A percentile compares a stretch with the other conserved stretches of the same genome.
Conservation (phyloP, 2,329 filamentous ascomycete genomes). For the Pyrenochaeta sp. region DNA sequence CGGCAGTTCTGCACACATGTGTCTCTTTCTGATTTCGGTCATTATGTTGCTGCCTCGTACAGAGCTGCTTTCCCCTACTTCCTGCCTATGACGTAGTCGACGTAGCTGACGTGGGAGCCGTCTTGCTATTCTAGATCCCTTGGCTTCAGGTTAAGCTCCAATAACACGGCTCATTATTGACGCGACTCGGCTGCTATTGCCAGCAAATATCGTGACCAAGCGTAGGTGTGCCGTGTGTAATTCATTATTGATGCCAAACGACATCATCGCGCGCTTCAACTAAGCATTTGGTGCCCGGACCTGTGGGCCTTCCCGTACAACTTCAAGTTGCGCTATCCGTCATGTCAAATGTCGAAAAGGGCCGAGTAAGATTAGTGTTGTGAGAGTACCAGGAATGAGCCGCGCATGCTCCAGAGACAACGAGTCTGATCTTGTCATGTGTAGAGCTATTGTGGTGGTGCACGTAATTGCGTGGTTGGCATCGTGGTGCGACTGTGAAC, state of each 20-base stretch:
- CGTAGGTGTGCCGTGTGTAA: constrained; percentile 11
- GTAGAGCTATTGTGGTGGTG: constrained; percentile 7
- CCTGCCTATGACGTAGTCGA: constrained; percentile 37
- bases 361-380: constrained; percentile 11
- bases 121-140: constrained; percentile 9
- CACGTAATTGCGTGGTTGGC: constrained; percentile 2
- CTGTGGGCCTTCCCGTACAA: constrained; percentile 20
- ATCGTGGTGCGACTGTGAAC: constrained; percentile 7
- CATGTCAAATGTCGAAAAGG: constrained; percentile 27
- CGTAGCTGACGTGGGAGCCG: no score
- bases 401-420: constrained; percentile 23
- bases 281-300: constrained; percentile 16
- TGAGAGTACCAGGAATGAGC: constrained; percentile 24
- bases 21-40: neutral
- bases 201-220: constrained; percentile 10
- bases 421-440: constrained; percentile 18
- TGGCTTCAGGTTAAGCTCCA: constrained; percentile 13
- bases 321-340: constrained; percentile 24
- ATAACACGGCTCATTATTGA: constrained; percentile 8
- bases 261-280: constrained; percentile 29
- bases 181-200: constrained; percentile 10
- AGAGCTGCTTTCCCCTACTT: constrained; percentile 12
- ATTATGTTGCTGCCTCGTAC: constrained; percentile 17
- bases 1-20: constrained; percentile 9
- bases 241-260: constrained; percentile 16